These are phyloP conservation scores for Poronia punctata DNA, from an alignment of 495 filamentous ascomycete genomes.

Conservation along the genomic window DNA sequence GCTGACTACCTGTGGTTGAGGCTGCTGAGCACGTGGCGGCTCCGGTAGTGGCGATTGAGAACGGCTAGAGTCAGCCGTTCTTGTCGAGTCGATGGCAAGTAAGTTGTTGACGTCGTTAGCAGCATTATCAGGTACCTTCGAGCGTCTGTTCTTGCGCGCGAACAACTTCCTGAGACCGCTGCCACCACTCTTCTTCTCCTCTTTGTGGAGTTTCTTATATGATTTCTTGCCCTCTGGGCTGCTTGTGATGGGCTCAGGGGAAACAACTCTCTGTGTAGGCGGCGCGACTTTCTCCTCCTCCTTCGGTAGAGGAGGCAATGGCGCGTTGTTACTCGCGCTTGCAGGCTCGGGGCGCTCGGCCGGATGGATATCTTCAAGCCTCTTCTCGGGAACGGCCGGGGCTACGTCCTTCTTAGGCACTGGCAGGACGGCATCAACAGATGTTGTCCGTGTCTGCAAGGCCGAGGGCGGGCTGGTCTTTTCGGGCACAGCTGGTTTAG, in stretches of 20 bases:
- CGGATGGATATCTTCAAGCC: conserved; percentile 28
- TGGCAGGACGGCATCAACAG: conserved; percentile 3
- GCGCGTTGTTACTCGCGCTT: conserved; percentile 28
- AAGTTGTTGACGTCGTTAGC: conserved; percentile 34
- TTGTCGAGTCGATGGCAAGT: conserved; percentile 13
- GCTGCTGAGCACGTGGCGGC: conserved; percentile 14
- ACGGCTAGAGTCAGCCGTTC: conserved; percentile 12
- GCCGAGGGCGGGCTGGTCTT: conserved; percentile 19
- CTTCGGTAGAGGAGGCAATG: conserved; percentile 33
- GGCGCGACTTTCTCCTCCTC: conserved; percentile 31
- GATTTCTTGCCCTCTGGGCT: conserved; percentile 40
- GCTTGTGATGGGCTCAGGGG: conserved; percentile 33
- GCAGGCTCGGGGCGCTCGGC: conserved; percentile 24
- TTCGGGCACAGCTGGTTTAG: conserved; percentile 27
- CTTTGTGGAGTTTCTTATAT: conserved; percentile 49
- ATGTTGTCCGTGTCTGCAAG: conserved; percentile 8
- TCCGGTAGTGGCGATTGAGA: conserved; percentile 17
- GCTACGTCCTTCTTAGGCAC: conserved; percentile 4
- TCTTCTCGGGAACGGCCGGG: conserved; percentile 24
- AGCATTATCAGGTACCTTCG: conserved; percentile 43
- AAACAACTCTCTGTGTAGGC: conserved; percentile 35
- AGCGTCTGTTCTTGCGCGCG: conserved; percentile 48
- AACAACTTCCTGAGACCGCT: conserved; percentile 58
- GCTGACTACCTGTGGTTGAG: no score
- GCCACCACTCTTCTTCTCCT: conserved; percentile 40